Conservation (phyloP, 2,329 filamentous ascomycete genomes). For the Alternaria alternata region DNA sequence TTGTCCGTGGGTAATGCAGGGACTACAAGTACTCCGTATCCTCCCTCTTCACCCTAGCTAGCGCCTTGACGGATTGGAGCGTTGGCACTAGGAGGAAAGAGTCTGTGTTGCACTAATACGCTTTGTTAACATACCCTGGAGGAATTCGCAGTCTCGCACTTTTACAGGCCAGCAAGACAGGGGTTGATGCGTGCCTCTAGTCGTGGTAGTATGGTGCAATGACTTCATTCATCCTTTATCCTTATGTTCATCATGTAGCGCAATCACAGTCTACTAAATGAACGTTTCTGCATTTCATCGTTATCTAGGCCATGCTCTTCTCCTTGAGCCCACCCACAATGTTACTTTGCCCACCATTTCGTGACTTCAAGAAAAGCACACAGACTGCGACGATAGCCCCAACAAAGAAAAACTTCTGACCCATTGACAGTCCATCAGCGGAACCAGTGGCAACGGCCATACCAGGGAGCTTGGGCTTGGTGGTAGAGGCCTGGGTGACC, state of each 20-base stretch:
- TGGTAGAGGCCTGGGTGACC: conserved; percentile 27
- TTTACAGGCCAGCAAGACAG: too few species aligned
- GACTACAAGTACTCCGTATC: not conserved
- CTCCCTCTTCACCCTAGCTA: not conserved
- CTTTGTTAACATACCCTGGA: too few species aligned
- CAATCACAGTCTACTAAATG: conserved; percentile 1
- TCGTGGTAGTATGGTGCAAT: too few species aligned
- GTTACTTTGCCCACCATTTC: conserved; percentile 29
- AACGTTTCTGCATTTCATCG: conserved; percentile 17
- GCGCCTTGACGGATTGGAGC: not conserved
- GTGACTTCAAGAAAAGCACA: conserved; percentile 51
- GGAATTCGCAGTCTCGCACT: too few species aligned
- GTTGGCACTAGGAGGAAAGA: not conserved
- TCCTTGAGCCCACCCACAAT: conserved; percentile 39
- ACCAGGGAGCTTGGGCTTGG: conserved; percentile 27
- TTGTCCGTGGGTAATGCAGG: conserved; percentile 2
- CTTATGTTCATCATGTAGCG: not conserved
- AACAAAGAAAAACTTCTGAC: conserved; percentile 57
- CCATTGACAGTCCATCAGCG: conserved; percentile 52
- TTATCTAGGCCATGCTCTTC: conserved; percentile 52
- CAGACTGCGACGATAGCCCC: conserved; percentile 55
- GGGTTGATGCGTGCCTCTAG: too few species aligned
- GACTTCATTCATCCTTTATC: too few species aligned
- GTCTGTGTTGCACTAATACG: too few species aligned
- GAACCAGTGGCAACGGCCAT: conserved; percentile 24